Conservation (phyloP, 1,139 yeast species). For the Taphrina betulina region DNA sequence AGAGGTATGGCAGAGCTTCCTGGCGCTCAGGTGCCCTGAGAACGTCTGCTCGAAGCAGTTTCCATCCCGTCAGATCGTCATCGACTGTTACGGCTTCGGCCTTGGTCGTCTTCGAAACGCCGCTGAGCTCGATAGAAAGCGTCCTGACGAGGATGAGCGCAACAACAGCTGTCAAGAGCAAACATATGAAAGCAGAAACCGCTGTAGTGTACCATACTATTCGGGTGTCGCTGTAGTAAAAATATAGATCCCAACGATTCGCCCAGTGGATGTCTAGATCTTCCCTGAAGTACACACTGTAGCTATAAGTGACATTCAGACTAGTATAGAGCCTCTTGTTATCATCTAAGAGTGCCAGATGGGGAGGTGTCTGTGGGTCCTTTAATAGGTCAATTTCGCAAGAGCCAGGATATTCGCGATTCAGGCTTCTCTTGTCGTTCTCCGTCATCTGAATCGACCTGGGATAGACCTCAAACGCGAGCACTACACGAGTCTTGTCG, state of each 20-base stretch:
- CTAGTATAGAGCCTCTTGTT: slow-evolving; percentile 40
- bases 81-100: slow-evolving; percentile 24
- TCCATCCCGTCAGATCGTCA: slow-evolving; percentile 54
- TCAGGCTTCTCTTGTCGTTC: slow-evolving; percentile 5
- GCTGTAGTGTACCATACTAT: slow-evolving; percentile 60
- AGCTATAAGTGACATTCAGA: slow-evolving; percentile 68
- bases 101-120: slow-evolving; percentile 34
- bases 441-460: slow-evolving; percentile 49
- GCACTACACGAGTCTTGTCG: slow-evolving; percentile 58
- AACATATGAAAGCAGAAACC: slow-evolving; percentile 62
- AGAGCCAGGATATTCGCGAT: slow-evolving; percentile 9
- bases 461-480: slow-evolving; percentile 89
- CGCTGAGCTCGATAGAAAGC: slow-evolving; percentile 50
- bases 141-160: slow-evolving; percentile 62
- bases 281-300: slow-evolving; percentile 87
- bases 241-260: slow-evolving; percentile 73
- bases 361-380: slow-evolving; percentile 1
- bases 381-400: slow-evolving; percentile 12
- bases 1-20: slow-evolving; percentile 55
- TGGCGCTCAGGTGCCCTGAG: slow-evolving; percentile 54
- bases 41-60: slow-evolving; percentile 55
- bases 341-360: slow-evolving; percentile 40
- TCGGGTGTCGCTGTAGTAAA: slow-evolving; percentile 53
- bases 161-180: slow-evolving; percentile 59
- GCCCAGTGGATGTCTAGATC: slow-evolving; percentile 66